Percentiles rank a stretch among this genome's conserved stretches.
These are phyloP conservation scores for Cladophialophora yegresii DNA, from an alignment of 2,329 filamentous ascomycete genomes.

Conservation along the genomic window DNA sequence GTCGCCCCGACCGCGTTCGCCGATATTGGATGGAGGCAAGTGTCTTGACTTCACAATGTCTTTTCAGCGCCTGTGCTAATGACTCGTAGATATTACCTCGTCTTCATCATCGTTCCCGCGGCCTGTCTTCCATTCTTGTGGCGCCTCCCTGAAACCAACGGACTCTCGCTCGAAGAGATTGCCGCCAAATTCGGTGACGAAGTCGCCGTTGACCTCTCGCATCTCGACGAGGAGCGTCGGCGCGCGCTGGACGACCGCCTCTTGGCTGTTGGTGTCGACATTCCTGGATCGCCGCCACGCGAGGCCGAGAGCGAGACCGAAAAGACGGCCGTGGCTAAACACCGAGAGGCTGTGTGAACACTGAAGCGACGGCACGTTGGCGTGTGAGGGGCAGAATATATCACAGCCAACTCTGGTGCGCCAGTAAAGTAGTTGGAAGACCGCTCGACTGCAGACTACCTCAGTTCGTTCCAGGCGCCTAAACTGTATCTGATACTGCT, in stretches of 20 bases:
- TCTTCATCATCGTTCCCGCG: conserved; percentile 24
- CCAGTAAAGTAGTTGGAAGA: background rate
- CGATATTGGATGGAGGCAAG: conserved; percentile 21
- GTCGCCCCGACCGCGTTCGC: conserved; percentile 19
- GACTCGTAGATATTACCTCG: conserved; percentile 19
- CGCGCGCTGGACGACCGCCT: conserved; percentile 23
- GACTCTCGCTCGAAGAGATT: conserved; percentile 42
- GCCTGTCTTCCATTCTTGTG: conserved; percentile 23
- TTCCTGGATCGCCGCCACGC: conserved; percentile 12
- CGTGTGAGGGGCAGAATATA: background rate
- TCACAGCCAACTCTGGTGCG: background rate
- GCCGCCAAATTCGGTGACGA: conserved; percentile 41
- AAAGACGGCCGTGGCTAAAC: conserved; percentile 8
- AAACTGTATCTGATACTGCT: background rate
- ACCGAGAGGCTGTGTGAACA: conserved; percentile 16
- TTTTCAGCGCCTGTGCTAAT: conserved; percentile 3
- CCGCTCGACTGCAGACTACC: background rate
- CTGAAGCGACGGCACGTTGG: conserved; percentile 11
- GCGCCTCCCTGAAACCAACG: conserved; percentile 42
- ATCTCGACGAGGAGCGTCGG: conserved; percentile 24
- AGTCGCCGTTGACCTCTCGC: conserved; percentile 36
- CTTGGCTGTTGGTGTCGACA: conserved; percentile 22
- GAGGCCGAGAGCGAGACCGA: conserved; percentile 15
- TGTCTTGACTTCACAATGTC: too few relatives aligned
- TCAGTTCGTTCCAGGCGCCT: background rate